Base-by-base conservation (phyloP, 1,284 basidiomycete genomes). In the Ustilago curta region DNA sequence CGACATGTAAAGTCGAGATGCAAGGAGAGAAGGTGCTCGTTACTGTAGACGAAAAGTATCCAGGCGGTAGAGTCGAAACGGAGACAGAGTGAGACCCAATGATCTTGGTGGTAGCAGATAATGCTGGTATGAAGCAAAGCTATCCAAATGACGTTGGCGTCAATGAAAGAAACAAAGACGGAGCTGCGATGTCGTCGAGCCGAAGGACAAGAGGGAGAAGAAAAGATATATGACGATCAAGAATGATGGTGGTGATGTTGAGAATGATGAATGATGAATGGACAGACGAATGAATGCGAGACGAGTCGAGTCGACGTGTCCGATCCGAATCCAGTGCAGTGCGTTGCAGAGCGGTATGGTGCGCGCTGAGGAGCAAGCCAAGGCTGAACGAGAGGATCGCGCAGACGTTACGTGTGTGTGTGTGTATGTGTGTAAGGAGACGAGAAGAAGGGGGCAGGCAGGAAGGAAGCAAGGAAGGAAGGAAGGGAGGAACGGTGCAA, bases 381-480 rank as follows among this genome's bases (percentile, higher is more conserved):
- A 60, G 37, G 42, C 25, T 21, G 49, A 16, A 19, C 16, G 35
- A 42, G 53, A 25, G 6, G 7, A 40, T 6, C n/a, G 47, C 47
- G 47, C n/a, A n/a, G 47, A 31, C 43, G 35, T 35, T 37, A 8
- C 25, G 29, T 19, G 39, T 31, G n/a, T n/a, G n/a, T n/a, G n/a
- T n/a, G n/a, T n/a, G n/a, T n/a, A n/a, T n/a, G n/a, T n/a, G 35
- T 29, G 39, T 25, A 44, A 52, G 31, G 53, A 31, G n/a, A 48
- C 47, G 40, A 40, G 40, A 23, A 44, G 25, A 27, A 52, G 19
- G 19, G 48, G 39, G 37, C n/a, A n/a, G n/a, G n/a, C n/a, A 51
- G 31, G 14, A 21, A 45, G 32, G 27, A 21, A 47, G 18, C n/a
- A n/a, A 51, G 11, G 19, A 23, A 51, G 31, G 14, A 21, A 45